A percentile compares a stretch with the other conserved stretches of the same genome.
These are phyloP conservation scores for Cenococcum geophilum DNA, from an alignment of 495 filamentous ascomycete genomes.

Conservation along the genomic window DNA sequence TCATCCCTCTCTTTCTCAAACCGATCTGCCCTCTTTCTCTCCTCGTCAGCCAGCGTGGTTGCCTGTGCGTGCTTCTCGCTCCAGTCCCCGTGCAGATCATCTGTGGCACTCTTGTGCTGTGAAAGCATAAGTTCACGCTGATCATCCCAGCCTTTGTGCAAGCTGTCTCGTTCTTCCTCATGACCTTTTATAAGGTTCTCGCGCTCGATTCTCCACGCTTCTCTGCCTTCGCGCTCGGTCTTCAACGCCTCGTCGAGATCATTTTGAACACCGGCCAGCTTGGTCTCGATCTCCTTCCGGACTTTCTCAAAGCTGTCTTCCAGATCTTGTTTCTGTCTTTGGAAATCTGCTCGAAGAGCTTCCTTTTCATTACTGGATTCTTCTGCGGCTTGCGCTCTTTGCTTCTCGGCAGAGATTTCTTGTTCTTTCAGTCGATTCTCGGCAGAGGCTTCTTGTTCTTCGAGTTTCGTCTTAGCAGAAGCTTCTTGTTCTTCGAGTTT, in stretches of 20 bases:
- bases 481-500: slow-evolving; percentile 7
- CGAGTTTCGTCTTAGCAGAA: slow-evolving; percentile 11
- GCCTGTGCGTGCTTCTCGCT: slow-evolving; percentile 43
- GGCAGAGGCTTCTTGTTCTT: not conserved
- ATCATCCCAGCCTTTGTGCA: slow-evolving; percentile 31
- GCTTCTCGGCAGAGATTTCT: slow-evolving; percentile 13
- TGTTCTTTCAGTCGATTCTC: not conserved
- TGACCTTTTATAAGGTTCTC: slow-evolving; percentile 26
- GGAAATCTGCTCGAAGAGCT: slow-evolving; percentile 21
- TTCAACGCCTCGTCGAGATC: slow-evolving; percentile 32
- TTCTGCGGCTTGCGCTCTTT: slow-evolving; percentile 16
- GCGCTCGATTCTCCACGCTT: slow-evolving; percentile 27
- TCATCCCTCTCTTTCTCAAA: slow-evolving; percentile 46
- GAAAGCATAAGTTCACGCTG: slow-evolving; percentile 25
- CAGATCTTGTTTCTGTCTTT: slow-evolving; percentile 24
- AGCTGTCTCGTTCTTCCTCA: slow-evolving; percentile 28
- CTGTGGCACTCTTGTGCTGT: slow-evolving; percentile 30
- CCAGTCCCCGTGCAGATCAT: slow-evolving; percentile 34
- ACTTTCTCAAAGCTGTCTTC: slow-evolving; percentile 26
- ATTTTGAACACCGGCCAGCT: slow-evolving; percentile 25
- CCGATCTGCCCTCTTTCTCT: slow-evolving; percentile 34
- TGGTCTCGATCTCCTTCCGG: slow-evolving; percentile 26
- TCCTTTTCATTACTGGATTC: slow-evolving; percentile 26
- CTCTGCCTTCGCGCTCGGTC: slow-evolving; percentile 27
- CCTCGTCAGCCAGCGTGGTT: slow-evolving; percentile 40